phyloP scores from a whole-genome alignment of 148 eudicot genomes.

The Tetragonia tetragonoides region DNA sequence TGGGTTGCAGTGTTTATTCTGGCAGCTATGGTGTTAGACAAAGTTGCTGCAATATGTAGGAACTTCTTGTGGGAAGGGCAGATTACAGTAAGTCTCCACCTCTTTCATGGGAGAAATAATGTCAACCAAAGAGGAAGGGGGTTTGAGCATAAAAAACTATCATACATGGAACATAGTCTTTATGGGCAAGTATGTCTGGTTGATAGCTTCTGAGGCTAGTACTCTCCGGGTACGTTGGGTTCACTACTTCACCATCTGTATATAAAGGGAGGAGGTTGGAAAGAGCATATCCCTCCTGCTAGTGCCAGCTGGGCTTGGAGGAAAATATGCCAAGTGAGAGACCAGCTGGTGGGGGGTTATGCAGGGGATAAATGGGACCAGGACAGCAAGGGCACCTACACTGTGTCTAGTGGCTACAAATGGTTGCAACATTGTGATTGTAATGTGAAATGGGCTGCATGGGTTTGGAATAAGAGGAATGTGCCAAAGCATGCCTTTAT shows the following conservation, averaged over 20 bases:
- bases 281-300: too few species aligned
- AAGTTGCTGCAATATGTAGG: neutral
- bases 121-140: neutral
- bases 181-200: neutral
- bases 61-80: neutral
- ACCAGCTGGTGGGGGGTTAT: too few species aligned
- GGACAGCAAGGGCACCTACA: too few species aligned
- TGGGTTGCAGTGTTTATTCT: neutral
- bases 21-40: neutral
- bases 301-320: too few species aligned
- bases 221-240: neutral
- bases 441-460: too few species aligned
- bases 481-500: too few species aligned
- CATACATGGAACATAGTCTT: neutral
- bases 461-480: too few species aligned
- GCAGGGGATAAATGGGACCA: too few species aligned
- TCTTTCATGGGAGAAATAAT: neutral
- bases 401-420: too few species aligned
- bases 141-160: neutral
- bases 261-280: neutral
- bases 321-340: too few species aligned
- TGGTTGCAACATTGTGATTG: too few species aligned
- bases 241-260: neutral
- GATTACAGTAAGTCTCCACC: too few species aligned
- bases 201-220: neutral